Percentiles rank a stretch among this genome's conserved stretches.
phyloP scores from a whole-genome alignment of 2,329 filamentous ascomycete species.

The Colletotrichum eremochloae region DNA sequence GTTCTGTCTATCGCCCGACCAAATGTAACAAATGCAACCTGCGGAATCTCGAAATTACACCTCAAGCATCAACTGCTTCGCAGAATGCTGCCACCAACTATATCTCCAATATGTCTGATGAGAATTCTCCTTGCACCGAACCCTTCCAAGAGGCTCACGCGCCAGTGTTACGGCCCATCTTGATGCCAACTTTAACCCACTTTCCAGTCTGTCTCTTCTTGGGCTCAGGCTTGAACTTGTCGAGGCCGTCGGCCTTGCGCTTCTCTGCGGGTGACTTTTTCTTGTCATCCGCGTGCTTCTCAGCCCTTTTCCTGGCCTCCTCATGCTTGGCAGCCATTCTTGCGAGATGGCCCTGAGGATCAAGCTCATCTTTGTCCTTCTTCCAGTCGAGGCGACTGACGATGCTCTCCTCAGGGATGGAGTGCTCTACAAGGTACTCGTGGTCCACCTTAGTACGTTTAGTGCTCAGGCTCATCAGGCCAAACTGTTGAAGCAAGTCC shows the following conservation, averaged over 20 bases:
- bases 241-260: neutral
- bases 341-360: neutral
- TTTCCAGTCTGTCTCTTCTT: neutral
- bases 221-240: neutral
- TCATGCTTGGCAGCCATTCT: neutral
- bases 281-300: neutral
- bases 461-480: too few relatives aligned
- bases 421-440: conserved; percentile 17
- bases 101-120: neutral
- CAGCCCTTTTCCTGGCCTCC: too few relatives aligned
- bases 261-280: neutral
- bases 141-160: neutral
- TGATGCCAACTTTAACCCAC: neutral
- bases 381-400: neutral
- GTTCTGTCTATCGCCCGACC: too few relatives aligned
- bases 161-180: neutral
- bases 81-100: neutral
- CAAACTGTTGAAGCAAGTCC: neutral
- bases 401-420: conserved; percentile 15
- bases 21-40: neutral
- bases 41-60: neutral
- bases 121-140: neutral
- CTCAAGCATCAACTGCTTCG: neutral
- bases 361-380: neutral
- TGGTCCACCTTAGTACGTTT: too few relatives aligned